A percentile compares a stretch with the other conserved stretches of the same genome.
phyloP scores from a whole-genome alignment of 371 early-diverging fungal species.

The Haplosporangium sp. region DNA sequence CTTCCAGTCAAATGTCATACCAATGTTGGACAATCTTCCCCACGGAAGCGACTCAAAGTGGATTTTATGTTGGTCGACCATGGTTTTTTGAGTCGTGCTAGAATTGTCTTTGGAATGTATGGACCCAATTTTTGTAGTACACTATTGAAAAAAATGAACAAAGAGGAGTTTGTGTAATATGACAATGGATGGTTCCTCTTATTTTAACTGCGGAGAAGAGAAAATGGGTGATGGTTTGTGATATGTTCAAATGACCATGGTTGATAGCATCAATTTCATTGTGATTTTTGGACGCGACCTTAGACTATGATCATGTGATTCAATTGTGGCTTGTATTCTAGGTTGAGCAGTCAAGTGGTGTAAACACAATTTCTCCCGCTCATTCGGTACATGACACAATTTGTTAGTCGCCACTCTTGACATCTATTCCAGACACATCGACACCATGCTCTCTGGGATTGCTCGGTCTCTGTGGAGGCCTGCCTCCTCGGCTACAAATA shows the following conservation, averaged over 20 bases:
- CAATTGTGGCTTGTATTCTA: not conserved
- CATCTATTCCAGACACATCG: constrained; percentile 5
- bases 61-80: not conserved
- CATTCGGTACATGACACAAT: not conserved
- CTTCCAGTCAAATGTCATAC: constrained; percentile 4
- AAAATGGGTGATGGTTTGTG: not conserved
- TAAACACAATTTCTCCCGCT: constrained; percentile 5
- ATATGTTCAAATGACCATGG: not conserved
- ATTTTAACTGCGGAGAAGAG: not conserved
- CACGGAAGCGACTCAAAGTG: constrained; percentile 1
- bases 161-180: not conserved
- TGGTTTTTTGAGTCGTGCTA: not conserved
- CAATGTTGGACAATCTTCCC: not conserved
- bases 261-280: not conserved
- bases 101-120: not conserved
- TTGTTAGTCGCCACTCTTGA: not conserved
- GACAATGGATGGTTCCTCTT: not conserved
- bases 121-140: not conserved
- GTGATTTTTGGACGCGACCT: too few species aligned
- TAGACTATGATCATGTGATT: not conserved
- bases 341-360: not conserved
- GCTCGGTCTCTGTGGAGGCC: constrained; percentile 47
- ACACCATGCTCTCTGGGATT: constrained; percentile 41
- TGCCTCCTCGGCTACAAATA: constrained; percentile 17
- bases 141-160: not conserved